Evolutionary conservation across 306 rosid species (phyloP).

Genomic region (Carpinus viminea): DNA sequence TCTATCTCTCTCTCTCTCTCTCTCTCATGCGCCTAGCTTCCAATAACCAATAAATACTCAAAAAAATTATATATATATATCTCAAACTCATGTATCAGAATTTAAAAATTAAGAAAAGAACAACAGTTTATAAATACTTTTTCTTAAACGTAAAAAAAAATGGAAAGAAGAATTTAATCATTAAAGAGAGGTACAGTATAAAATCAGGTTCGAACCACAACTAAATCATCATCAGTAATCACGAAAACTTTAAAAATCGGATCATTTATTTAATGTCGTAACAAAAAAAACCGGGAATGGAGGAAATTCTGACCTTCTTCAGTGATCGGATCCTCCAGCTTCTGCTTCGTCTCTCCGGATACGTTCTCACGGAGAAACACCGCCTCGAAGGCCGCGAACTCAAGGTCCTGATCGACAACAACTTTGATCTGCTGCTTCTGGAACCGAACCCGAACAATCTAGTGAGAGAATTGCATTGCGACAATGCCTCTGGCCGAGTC

Average conservation of each 20-base stretch:
- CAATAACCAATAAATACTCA: no score
- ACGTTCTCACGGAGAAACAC: constrained; percentile 47
- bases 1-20: neutral
- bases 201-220: neutral
- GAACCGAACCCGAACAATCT: constrained; percentile 36
- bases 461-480: constrained; percentile 44
- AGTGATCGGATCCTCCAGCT: constrained; percentile 43
- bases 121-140: neutral
- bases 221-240: neutral
- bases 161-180: neutral
- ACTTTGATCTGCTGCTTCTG: constrained; percentile 42
- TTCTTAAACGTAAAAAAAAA: no score
- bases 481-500: constrained; percentile 30
- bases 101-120: neutral
- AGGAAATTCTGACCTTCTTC: constrained; percentile 50
- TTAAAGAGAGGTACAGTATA: no score
- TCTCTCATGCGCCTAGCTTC: no score
- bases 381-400: constrained; percentile 36
- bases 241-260: no score
- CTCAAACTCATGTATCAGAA: no score
- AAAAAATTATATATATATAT: no score
- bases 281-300: neutral
- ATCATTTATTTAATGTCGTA: no score
- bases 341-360: constrained; percentile 50
- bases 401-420: constrained; percentile 38